A percentile compares a stretch with the other conserved stretches of the same genome.
These are phyloP conservation scores for Acanthamoeba divionensis DNA, from an alignment of 208 protist genomes.

Conservation along the genomic window DNA sequence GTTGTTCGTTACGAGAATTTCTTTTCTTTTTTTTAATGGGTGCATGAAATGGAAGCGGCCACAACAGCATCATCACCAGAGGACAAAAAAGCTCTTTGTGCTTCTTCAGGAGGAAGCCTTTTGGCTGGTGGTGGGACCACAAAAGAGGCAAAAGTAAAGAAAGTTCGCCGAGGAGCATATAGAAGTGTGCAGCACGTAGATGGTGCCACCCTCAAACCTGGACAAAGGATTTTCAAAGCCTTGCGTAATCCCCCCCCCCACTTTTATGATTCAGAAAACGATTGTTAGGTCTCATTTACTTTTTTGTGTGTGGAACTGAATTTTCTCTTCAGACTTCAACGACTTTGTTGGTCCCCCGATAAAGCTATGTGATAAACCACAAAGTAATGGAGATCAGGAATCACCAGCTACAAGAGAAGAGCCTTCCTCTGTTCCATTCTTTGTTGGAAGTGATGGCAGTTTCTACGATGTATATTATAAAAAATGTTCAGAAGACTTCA, in stretches of 20 bases:
- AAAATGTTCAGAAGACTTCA: slow-evolving; percentile 6
- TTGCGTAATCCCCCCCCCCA: background rate
- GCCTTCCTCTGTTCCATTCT: background rate
- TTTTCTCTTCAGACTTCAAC: background rate
- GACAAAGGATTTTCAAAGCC: background rate
- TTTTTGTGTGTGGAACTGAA: background rate
- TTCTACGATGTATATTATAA: slow-evolving; percentile 29
- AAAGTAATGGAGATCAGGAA: background rate
- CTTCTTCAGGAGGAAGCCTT: no score
- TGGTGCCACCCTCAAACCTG: background rate
- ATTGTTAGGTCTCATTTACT: background rate
- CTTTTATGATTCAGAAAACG: background rate
- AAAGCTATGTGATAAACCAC: background rate
- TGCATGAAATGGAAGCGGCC: no score
- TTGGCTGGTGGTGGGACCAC: no score
- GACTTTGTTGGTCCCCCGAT: background rate
- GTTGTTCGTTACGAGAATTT: no score
- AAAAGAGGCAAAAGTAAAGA: no score
- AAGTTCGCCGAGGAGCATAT: background rate
- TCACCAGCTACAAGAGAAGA: no score
- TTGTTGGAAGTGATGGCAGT: background rate
- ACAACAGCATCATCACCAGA: no score
- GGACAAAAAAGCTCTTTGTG: no score
- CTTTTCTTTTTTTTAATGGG: no score
- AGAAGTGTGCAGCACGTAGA: slow-evolving; percentile 30